phyloP scores from a whole-genome alignment of 2,329 filamentous ascomycete genomes.

The Aspergillus japonicus region DNA sequence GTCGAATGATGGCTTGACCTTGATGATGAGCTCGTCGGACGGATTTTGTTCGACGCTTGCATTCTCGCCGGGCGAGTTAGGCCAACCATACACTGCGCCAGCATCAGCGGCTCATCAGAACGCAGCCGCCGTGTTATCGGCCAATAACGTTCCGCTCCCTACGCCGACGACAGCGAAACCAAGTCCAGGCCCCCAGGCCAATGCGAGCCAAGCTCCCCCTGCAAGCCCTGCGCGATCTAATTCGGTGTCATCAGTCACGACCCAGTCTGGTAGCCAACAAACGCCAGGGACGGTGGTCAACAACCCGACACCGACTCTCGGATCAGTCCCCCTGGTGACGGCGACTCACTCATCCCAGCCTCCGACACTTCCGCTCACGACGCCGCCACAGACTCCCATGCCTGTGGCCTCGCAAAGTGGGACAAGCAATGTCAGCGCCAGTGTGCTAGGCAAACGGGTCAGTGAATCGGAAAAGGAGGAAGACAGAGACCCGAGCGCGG shows the following conservation, averaged over 20 bases:
- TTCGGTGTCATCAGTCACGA: conserved; percentile 76
- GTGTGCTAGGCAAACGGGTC: conserved; percentile 54
- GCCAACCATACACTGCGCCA: conserved; percentile 68
- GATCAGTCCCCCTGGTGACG: conserved; percentile 73
- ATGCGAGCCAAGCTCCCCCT: conserved; percentile 55
- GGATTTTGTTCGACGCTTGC: conserved; percentile 93
- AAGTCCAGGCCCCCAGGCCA: conserved; percentile 60
- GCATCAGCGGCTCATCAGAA: conserved; percentile 32
- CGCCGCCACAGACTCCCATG: conserved; percentile 83
- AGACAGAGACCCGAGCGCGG: conserved; percentile 38
- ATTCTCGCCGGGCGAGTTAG: conserved; percentile 80
- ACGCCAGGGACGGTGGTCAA: conserved; percentile 56
- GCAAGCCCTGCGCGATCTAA: conserved; percentile 82
- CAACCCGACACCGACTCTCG: conserved; percentile 75
- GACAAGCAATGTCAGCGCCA: conserved; percentile 53
- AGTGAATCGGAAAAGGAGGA: conserved; percentile 50
- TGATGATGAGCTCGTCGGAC: conserved; percentile 96
- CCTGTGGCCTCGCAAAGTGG: conserved; percentile 53
- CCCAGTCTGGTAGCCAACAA: conserved; percentile 50
- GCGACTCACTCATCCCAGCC: conserved; percentile 63
- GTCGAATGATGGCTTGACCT: conserved; percentile 72
- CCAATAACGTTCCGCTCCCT: conserved; percentile 65
- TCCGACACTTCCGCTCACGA: conserved; percentile 69
- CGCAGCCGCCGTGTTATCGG: conserved; percentile 50
- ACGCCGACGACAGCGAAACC: conserved; percentile 63